Base-by-base conservation (phyloP, 129 eudicot species). In the Silybum marianum region DNA sequence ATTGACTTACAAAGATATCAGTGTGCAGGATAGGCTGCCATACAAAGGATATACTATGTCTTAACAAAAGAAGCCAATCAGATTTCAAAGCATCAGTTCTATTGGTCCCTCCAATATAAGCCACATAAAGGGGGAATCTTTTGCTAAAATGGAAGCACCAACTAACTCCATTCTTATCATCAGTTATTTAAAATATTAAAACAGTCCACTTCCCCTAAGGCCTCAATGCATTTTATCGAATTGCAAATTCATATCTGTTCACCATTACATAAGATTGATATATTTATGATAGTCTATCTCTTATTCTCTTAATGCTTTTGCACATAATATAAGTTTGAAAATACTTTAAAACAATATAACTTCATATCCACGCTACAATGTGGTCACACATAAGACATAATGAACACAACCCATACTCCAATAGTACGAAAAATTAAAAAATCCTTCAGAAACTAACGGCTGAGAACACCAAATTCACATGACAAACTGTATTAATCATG, bases 51-150 rank as follows among this genome's bases (percentile, higher is more conserved):
- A 74, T 74, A 74, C 74, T 11, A 22, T 25, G 11, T 34, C 71
- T 16, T 44, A 21, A 28, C 70, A 66, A 76, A 82, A 82, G 74
- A 42, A 54, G 65, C 30, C 51, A 70, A 70, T 51, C 44, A 70
- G 72, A 76, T 82, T 76, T 71, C 81, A 54, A 16, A 39, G 85
- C 40, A 82, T 76, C 19, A 22, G 32, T 76, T 82, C 76, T 6
- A 22, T 69, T 22, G 40, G 72, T 76, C 81, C 72, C 24, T 70
- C 36, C 78, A 76, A 38, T 36, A 70, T n/a, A 51, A 76, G 66
- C 81, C 77, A 76, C 78, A 76, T 70, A 79, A 42, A 74, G 8
- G 73, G 81, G 69, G 76, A 46, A 82, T 76, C 77, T 70, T 82
- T 75, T 39, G 71, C 38, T 81, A 24, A 66, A 65, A 46, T 44